A percentile compares a stretch with the other conserved stretches of the same genome.
phyloP scores from a whole-genome alignment of 73 alveolate genomes.

The Urostyla sp. region DNA sequence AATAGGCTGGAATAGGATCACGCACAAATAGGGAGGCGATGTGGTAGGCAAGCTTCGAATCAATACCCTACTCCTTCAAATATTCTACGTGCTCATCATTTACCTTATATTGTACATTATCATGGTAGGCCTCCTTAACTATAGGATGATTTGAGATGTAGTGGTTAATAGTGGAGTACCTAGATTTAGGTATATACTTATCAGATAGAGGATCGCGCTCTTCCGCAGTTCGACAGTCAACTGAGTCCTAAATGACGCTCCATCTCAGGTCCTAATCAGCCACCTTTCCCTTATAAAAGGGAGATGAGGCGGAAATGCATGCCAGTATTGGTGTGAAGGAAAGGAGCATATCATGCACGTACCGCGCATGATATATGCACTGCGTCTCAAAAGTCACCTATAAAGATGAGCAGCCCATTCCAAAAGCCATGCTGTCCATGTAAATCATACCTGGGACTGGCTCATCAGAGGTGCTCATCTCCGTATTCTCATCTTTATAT shows the following conservation, averaged over 20 bases:
- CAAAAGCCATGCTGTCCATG: slow-evolving; percentile 89
- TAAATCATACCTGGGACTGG: slow-evolving; percentile 77
- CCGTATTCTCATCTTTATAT: slow-evolving; percentile 88
- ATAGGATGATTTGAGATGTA: slow-evolving; percentile 81
- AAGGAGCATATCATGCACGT: slow-evolving; percentile 76
- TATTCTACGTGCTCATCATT: slow-evolving; percentile 74
- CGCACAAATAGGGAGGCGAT: slow-evolving; percentile 86
- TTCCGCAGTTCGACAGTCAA: slow-evolving; percentile 93
- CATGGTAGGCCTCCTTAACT: slow-evolving; percentile 64
- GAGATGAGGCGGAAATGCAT: slow-evolving; percentile 85
- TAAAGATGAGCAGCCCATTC: slow-evolving; percentile 90
- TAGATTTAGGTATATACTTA: slow-evolving; percentile 84
- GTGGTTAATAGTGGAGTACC: slow-evolving; percentile 89
- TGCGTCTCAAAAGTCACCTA: slow-evolving; percentile 77
- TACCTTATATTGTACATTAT: slow-evolving; percentile 71
- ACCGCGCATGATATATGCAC: slow-evolving; percentile 77
- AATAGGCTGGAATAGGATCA: slow-evolving; percentile 89
- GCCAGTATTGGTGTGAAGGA: slow-evolving; percentile 80
- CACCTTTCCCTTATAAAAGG: slow-evolving; percentile 86
- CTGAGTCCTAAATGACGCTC: slow-evolving; percentile 88
- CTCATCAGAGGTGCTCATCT: slow-evolving; percentile 48
- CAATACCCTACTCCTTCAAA: slow-evolving; percentile 73
- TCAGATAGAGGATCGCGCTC: slow-evolving; percentile 85
- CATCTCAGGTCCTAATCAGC: slow-evolving; percentile 93
- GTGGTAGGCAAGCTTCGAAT: slow-evolving; percentile 88